Percentiles rank a stretch among this genome's conserved stretches.
phyloP scores from a whole-genome alignment of 192 early-diverging fungal genomes.

The Backusella tarrabulga region DNA sequence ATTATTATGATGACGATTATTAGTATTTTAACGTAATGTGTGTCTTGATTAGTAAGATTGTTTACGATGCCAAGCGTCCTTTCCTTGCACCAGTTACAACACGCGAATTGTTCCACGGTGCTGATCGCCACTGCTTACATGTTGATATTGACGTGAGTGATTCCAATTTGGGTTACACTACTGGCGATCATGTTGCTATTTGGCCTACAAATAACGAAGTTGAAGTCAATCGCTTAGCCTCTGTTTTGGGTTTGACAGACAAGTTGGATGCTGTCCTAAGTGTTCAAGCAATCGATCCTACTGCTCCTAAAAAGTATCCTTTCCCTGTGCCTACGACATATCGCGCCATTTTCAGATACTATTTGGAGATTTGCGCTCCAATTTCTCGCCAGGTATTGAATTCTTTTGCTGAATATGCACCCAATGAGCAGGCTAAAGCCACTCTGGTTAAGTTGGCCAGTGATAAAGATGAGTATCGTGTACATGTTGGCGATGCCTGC shows the following conservation, averaged over 20 bases:
- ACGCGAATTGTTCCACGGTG: conserved; percentile 66
- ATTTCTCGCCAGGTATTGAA: conserved; percentile 70
- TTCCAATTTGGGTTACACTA: conserved; percentile 81
- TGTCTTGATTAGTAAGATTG: conserved; percentile 34
- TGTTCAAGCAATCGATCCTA: conserved; percentile 71
- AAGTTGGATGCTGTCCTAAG: conserved; percentile 69
- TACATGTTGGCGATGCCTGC: conserved; percentile 58
- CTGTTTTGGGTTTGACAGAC: conserved; percentile 59
- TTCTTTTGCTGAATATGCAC: conserved; percentile 62
- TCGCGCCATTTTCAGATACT: conserved; percentile 85
- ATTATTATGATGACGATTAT: neutral
- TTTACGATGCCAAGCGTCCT: conserved; percentile 88
- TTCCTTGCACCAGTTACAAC: conserved; percentile 70
- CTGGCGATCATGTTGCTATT: conserved; percentile 95
- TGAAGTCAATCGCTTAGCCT: conserved; percentile 67
- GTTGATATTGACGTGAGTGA: conserved; percentile 87
- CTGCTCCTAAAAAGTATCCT: conserved; percentile 76
- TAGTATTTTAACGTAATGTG: neutral
- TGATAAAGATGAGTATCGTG: conserved; percentile 72
- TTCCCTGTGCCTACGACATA: conserved; percentile 90
- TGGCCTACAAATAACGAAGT: conserved; percentile 84
- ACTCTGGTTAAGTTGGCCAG: conserved; percentile 56
- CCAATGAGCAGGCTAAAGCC: conserved; percentile 49
- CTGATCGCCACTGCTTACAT: conserved; percentile 86
- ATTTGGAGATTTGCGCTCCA: conserved; percentile 82